A percentile compares a stretch with the other conserved stretches of the same genome.
These are phyloP conservation scores for Canavalia ensiformis DNA, from an alignment of 306 rosid species.

Conservation along the genomic window DNA sequence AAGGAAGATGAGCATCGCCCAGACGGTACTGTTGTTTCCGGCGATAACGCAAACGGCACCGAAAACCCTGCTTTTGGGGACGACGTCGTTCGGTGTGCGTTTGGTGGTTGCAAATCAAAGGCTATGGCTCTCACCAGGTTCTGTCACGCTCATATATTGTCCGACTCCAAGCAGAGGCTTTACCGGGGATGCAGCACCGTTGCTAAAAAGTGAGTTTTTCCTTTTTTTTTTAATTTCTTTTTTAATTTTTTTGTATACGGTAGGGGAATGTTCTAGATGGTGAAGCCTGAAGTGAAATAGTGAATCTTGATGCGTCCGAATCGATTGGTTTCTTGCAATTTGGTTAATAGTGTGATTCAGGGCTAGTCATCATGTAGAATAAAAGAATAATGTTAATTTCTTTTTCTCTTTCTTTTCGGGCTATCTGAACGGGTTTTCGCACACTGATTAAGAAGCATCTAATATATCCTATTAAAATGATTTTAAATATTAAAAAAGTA, in stretches of 20 bases:
- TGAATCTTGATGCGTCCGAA: not conserved
- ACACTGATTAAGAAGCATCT: no score
- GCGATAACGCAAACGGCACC: slow-evolving; percentile 42
- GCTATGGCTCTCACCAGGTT: slow-evolving; percentile 60
- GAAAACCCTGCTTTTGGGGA: slow-evolving; percentile 49
- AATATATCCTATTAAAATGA: not conserved
- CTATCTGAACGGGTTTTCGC: not conserved
- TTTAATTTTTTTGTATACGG: not conserved
- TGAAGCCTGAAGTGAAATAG: not conserved
- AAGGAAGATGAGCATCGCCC: slow-evolving; percentile 54
- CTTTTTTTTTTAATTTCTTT: not conserved
- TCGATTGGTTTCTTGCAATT: slow-evolving; percentile 23
- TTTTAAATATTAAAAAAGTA: no score
- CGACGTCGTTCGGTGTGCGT: slow-evolving; percentile 54
- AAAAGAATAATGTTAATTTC: not conserved
- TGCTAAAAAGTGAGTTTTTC: slow-evolving; percentile 49
- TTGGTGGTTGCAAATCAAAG: slow-evolving; percentile 52
- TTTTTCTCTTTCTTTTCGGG: not conserved
- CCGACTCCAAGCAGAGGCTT: slow-evolving; percentile 59
- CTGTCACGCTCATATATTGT: slow-evolving; percentile 57
- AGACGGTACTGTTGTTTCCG: slow-evolving; percentile 37
- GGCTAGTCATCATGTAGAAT: no score
- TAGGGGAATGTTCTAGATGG: not conserved
- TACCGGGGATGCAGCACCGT: slow-evolving; percentile 51
- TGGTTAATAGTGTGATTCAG: not conserved